These are phyloP conservation scores for Babesia ovata DNA, from an alignment of 169 alveolate genomes.

Conservation along the genomic window DNA sequence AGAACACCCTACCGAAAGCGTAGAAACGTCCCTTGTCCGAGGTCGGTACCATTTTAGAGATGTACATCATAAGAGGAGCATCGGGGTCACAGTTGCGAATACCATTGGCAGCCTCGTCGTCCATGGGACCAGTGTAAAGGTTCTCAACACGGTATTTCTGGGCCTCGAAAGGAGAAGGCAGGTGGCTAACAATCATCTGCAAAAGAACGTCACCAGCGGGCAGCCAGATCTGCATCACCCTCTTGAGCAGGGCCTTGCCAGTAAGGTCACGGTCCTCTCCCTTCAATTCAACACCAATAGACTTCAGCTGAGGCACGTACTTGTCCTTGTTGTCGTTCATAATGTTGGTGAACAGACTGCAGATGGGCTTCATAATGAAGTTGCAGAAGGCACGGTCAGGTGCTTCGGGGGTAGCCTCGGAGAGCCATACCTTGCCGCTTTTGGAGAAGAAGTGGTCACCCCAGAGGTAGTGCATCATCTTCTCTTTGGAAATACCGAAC, in stretches of 20 bases:
- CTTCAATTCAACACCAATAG: slow-evolving; percentile 91
- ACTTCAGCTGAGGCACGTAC: slow-evolving; percentile 89
- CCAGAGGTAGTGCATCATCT: slow-evolving; percentile 98
- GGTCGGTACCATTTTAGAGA: slow-evolving; percentile 99
- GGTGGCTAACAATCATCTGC: slow-evolving; percentile 97
- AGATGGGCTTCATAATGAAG: slow-evolving; percentile 98
- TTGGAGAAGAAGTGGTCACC: slow-evolving; percentile 98
- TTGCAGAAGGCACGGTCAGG: slow-evolving; percentile 96
- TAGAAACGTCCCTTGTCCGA: slow-evolving; percentile 98
- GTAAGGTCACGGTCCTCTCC: slow-evolving; percentile 93
- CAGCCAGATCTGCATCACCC: slow-evolving; percentile 98
- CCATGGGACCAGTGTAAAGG: slow-evolving; percentile 98
- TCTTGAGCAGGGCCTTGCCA: slow-evolving; percentile 96
- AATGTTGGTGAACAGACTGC: slow-evolving; percentile 90
- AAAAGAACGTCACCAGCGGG: slow-evolving; percentile 98
- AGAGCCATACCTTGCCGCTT: slow-evolving; percentile 93
- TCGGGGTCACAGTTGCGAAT: slow-evolving; percentile 96
- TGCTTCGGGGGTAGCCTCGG: slow-evolving; percentile 81
- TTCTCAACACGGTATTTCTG: slow-evolving; percentile 98
- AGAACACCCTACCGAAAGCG: slow-evolving; percentile 99
- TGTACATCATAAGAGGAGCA: slow-evolving; percentile 98
- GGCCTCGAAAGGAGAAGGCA: slow-evolving; percentile 98
- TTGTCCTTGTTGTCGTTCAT: slow-evolving; percentile 94
- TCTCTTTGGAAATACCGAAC: slow-evolving; percentile 92
- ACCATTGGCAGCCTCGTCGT: slow-evolving; percentile 97